Evolutionary conservation across 768 basidiomycete genomes (phyloP), one percentile per base, ranked within the genome.

Genomic region (Serendipita sp.): DNA sequence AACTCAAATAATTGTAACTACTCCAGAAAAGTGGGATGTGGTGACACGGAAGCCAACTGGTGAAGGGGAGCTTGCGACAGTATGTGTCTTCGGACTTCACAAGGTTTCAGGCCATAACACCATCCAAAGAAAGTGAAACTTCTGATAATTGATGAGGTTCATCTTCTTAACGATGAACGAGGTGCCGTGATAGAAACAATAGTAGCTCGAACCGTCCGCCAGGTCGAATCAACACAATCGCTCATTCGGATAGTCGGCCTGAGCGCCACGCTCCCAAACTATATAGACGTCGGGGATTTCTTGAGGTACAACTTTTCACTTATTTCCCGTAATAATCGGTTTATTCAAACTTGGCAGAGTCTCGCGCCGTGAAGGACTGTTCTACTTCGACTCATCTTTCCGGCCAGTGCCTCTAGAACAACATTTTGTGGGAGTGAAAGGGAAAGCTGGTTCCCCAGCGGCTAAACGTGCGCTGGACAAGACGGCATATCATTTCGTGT

Each of bases 21-120:
- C 96, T 1, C 96, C 96, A 0, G 96, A 99, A 73, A 99, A 99
- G 74, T 99, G 96, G 96, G 96, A 98, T 69, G 96, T 99, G 0
- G 96, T 99, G 2, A 99, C 96, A 7, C 78, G 96, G 67, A 98
- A 96, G 72, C 92, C 95, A 0, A 92, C 89, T 0, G 93, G 94
- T 5, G 96, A 98, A 76, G 95, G 93, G 11, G 94, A 98, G 72
- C 77, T 98, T n/a, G 90, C 90, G 38, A 87, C 91, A 62, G 94
- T 94, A 67, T 65, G 86, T 73, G 4, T 48, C 3, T 35, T 1
- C 16, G 44, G 8, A 7, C 48, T 13, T 41, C 13, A 41, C 44
- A 44, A 18, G 10, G 8, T 15, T 15, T 3, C 51, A 44, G 28
- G 28, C 5, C 41, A 5, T 41, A 13, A 46, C 15, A 16, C 44